Conservation (phyloP, 2,329 filamentous ascomycete species). For the Beauveria sp. region DNA sequence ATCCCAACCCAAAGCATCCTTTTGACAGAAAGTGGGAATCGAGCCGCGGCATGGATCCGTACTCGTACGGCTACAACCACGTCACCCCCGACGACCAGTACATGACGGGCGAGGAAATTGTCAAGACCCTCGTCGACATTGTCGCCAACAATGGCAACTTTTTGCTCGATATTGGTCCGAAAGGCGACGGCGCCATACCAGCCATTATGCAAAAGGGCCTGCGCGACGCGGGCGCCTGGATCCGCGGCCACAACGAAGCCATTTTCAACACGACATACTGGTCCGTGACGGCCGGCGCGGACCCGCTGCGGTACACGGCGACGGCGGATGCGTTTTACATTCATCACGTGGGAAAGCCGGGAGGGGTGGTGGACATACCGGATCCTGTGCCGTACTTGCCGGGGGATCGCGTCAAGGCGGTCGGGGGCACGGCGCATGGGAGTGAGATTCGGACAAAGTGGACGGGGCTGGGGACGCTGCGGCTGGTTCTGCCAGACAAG, state of each 20-base stretch:
- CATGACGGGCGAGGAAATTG: constrained; percentile 42
- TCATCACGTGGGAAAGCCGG: constrained; percentile 34
- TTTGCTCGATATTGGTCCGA: constrained; percentile 48
- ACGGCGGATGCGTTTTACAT: constrained; percentile 47
- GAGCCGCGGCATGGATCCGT: constrained; percentile 53
- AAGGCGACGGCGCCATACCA: constrained; percentile 46
- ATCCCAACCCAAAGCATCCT: constrained; percentile 7
- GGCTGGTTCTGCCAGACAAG: constrained; percentile 24
- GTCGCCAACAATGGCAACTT: constrained; percentile 50
- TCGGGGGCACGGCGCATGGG: constrained; percentile 27
- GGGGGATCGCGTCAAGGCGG: constrained; percentile 38
- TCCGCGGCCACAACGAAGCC: constrained; percentile 43
- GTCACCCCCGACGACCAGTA: constrained; percentile 42
- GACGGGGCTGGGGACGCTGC: constrained; percentile 18
- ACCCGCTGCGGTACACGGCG: constrained; percentile 42
- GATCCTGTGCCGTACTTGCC: constrained; percentile 38
- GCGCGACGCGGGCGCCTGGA: constrained; percentile 45
- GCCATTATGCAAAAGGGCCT: constrained; percentile 40
- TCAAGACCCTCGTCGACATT: constrained; percentile 43
- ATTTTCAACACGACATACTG: constrained; percentile 52
- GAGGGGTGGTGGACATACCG: constrained; percentile 26
- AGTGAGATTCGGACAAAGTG: constrained; percentile 16
- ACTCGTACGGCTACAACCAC: constrained; percentile 51
- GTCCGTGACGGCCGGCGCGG: constrained; percentile 38
- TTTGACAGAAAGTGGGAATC: constrained; percentile 47